phyloP scores from a whole-genome alignment of 1,139 yeast genomes.

The Scheffersomyces parashehatae region DNA sequence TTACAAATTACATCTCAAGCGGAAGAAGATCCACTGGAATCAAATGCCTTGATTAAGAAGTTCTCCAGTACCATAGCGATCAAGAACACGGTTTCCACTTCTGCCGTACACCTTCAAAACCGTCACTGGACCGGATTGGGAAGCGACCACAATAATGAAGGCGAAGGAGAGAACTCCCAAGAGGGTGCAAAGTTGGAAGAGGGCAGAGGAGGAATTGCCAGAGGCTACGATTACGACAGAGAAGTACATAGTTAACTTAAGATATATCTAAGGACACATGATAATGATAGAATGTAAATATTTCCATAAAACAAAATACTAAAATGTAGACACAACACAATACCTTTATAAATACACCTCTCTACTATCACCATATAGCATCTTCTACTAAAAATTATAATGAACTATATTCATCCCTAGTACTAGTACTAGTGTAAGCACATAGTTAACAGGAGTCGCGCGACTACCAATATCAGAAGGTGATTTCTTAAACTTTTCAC shows the following conservation, averaged over 20 bases:
- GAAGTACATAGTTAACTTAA: constrained; percentile 1
- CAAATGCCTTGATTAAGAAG: constrained; percentile 48
- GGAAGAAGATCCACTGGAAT: constrained; percentile 16
- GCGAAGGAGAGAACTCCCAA: constrained; percentile 43
- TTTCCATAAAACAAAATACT: too few relatives aligned
- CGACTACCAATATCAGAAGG: too few relatives aligned
- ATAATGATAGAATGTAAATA: too few relatives aligned
- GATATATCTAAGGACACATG: neutral
- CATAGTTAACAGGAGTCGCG: too few relatives aligned
- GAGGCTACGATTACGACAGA: constrained; percentile 62
- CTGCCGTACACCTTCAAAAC: constrained; percentile 73
- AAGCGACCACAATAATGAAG: constrained; percentile 58
- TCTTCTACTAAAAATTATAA: too few relatives aligned
- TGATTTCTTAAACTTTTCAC: too few relatives aligned
- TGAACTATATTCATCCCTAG: too few relatives aligned
- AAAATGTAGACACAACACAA: too few relatives aligned
- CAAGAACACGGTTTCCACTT: constrained; percentile 82
- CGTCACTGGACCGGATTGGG: constrained; percentile 92
- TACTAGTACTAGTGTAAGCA: too few relatives aligned
- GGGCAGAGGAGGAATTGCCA: constrained; percentile 85
- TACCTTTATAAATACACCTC: too few relatives aligned
- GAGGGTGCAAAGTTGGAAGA: constrained; percentile 76
- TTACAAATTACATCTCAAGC: constrained; percentile 51
- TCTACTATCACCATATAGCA: too few relatives aligned
- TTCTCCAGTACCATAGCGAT: constrained; percentile 64